Conservation (phyloP, 495 filamentous ascomycete genomes). For the Xanthoparmelia taractica region DNA sequence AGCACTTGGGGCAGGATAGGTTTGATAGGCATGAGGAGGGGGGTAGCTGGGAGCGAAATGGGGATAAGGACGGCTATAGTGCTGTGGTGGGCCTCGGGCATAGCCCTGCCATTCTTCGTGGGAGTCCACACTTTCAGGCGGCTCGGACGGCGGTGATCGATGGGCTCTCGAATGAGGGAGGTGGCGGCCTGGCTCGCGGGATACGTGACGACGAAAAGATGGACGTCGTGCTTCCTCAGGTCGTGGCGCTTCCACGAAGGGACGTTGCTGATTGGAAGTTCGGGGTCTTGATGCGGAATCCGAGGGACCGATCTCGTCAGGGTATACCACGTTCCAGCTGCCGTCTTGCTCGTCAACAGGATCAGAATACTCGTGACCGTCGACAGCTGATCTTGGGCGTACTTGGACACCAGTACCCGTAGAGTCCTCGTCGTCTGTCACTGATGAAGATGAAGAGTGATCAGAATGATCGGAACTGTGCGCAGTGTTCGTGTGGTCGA, state of each 20-base stretch:
- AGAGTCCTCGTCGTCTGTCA: conserved; percentile 47
- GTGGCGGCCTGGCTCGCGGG: conserved; percentile 31
- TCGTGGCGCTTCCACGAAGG: conserved; percentile 33
- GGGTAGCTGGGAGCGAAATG: conserved; percentile 43
- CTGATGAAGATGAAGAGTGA: conserved; percentile 12
- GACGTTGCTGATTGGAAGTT: conserved; percentile 39
- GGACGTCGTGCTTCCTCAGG: conserved; percentile 39
- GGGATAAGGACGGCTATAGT: conserved; percentile 30
- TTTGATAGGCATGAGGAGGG: conserved; percentile 32
- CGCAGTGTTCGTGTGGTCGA: conserved; percentile 33
- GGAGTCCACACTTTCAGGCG: conserved; percentile 48
- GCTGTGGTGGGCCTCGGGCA: conserved; percentile 28
- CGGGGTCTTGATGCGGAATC: conserved; percentile 72
- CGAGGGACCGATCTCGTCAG: conserved; percentile 66
- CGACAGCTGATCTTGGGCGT: conserved; percentile 38
- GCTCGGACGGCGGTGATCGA: conserved; percentile 45
- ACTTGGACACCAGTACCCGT: conserved; percentile 44
- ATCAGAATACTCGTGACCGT: conserved; percentile 45
- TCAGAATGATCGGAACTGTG: conserved; percentile 18
- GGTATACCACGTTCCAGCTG: conserved; percentile 40
- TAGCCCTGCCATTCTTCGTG: conserved; percentile 42
- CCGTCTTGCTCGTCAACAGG: conserved; percentile 48
- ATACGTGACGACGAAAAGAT: conserved; percentile 36
- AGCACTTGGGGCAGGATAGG: conserved; percentile 36
- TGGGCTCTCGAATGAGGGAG: conserved; percentile 33